phyloP scores from a whole-genome alignment of 176 grass and related monocot species.

The Elymus sibiricus region DNA sequence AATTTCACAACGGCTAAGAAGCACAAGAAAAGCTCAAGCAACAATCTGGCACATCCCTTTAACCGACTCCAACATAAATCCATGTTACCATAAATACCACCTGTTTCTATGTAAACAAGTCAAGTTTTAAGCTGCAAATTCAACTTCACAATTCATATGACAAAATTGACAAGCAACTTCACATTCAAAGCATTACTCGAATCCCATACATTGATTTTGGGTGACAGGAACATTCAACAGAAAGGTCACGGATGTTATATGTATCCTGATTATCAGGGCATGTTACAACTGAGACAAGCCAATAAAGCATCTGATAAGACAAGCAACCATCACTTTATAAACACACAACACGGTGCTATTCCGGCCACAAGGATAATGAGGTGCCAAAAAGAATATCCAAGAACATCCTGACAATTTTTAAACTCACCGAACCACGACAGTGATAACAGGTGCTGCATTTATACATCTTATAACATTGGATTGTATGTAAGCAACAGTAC shows the following conservation, averaged over 20 bases:
- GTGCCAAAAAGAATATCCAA: not conserved
- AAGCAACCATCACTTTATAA: not conserved
- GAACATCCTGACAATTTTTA: not conserved
- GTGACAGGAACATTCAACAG: not conserved
- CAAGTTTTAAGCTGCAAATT: not conserved
- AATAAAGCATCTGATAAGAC: not conserved
- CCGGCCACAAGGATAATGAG: not conserved
- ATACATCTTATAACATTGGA: slow-evolving; percentile 19
- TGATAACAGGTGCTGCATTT: not conserved
- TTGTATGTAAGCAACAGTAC: not conserved
- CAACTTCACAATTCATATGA: not conserved
- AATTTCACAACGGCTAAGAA: not conserved
- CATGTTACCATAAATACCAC: not conserved
- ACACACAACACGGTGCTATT: not conserved
- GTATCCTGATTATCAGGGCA: not conserved
- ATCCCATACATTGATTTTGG: not conserved
- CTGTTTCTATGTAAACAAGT: not conserved
- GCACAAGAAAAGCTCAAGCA: not conserved
- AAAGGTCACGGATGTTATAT: not conserved
- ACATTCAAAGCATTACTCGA: not conserved
- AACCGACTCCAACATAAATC: not conserved
- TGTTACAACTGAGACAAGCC: not conserved
- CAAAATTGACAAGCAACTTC: not conserved
- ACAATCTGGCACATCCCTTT: not conserved
- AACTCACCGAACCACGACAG: not conserved